Evolutionary conservation across 805 yeast species (phyloP), one percentile per base, ranked within the genome.

Genomic region (Trichomonascus vanleenenianus): DNA sequence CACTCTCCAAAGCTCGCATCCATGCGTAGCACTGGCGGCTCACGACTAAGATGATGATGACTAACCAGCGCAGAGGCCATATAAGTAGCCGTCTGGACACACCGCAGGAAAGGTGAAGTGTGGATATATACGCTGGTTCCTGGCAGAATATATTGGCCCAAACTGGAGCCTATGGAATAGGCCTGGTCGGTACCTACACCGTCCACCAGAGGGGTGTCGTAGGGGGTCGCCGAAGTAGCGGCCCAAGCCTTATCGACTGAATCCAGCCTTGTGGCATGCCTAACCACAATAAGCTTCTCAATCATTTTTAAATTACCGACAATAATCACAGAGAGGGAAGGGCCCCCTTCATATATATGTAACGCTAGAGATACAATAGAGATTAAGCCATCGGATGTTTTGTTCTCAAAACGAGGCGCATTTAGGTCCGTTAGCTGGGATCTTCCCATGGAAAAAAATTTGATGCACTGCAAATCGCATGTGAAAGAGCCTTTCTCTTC

Each of bases 1-100:
- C 68, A 66, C 44, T 66, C 70, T 19, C 71, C 70, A 30, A 65
- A 55, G 27, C 56, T 63, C 5, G 61, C 47, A 49, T 60, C 65
- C 37, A 65, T 33, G 8, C 61, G 54, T 30, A 55, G 30, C n/a
- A 41, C 35, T 22, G 27, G 27, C 4, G 27, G 27, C 36, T 31
- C 40, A 16, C n/a, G 19, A 35, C 15, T 16, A 30, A 39, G 32
- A 39, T 42, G 35, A 43, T 32, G 14, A 27, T 32, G 16, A 30
- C 30, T 30, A 30, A 25, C 31, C 22, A 58, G 42, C 25, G 34
- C 41, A 41, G 50, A 42, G 12, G 62, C 66, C 12, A 65, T 50
- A 22, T 48, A 44, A 14, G 48, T 45, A 2, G 69, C 63, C 1
- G 70, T 66, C 46, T 63, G 63, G 8, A 54, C 64, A 44, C 70